phyloP scores from a whole-genome alignment of 1,284 basidiomycete species.

The Ustilago trichophora region DNA sequence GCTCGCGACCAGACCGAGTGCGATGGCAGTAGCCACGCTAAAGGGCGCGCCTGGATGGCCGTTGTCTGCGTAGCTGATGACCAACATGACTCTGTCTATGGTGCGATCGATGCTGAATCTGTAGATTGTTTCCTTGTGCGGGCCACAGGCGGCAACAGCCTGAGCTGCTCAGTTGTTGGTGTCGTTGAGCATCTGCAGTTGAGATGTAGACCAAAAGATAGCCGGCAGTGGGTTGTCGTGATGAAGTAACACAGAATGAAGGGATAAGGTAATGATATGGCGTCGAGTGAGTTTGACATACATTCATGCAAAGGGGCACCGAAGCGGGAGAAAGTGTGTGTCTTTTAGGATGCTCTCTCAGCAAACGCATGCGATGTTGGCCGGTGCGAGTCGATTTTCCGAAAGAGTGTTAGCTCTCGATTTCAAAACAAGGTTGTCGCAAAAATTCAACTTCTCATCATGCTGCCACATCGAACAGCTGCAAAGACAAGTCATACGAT shows the following conservation, averaged over 20 bases:
- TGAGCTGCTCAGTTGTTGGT: background rate
- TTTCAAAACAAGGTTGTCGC: too few relatives aligned
- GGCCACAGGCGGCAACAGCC: conserved; percentile 8
- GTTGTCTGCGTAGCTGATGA: background rate
- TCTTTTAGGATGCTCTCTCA: conserved; percentile 7
- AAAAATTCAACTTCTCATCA: background rate
- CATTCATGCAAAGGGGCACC: conserved; percentile 5
- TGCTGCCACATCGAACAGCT: too few relatives aligned
- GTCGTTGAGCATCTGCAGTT: conserved; percentile 2
- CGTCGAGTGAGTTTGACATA: background rate
- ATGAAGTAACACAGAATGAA: background rate
- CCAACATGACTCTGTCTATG: conserved; percentile 10
- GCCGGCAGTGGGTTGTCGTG: too few relatives aligned
- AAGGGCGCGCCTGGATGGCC: conserved; percentile 24
- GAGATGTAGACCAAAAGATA: background rate
- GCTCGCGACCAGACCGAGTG: conserved; percentile 82
- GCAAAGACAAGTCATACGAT: too few relatives aligned
- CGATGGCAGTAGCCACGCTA: conserved; percentile 55
- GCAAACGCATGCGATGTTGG: conserved; percentile 4
- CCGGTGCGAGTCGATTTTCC: conserved; percentile 2
- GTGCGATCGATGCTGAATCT: background rate
- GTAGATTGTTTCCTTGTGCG: background rate
- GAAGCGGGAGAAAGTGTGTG: conserved; percentile 3
- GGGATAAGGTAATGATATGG: background rate
- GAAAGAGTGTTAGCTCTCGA: background rate